Evolutionary conservation across 345 rosid species (phyloP).

Genomic region (Euphorbia peplus): DNA sequence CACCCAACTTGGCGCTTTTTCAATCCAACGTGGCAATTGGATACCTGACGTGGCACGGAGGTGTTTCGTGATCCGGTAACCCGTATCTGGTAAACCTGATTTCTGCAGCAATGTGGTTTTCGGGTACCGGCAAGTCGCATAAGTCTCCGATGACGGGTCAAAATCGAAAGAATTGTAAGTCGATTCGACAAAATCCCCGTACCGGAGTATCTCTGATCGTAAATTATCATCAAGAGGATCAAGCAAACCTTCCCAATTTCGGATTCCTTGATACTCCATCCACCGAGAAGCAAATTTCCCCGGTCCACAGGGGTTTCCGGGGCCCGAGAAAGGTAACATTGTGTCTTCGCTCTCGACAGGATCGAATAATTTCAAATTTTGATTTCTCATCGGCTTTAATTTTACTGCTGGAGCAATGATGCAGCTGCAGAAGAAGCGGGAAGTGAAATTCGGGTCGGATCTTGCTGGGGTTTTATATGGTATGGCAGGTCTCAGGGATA

Average conservation of each 20-base stretch:
- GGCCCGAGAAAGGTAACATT: background rate
- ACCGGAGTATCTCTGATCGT: slow-evolving; percentile 73
- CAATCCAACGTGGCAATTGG: slow-evolving; percentile 65
- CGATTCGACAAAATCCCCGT: slow-evolving; percentile 76
- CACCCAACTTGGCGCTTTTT: slow-evolving; percentile 64
- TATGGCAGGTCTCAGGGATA: slow-evolving; percentile 18
- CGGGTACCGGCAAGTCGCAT: slow-evolving; percentile 54
- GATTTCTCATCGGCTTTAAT: slow-evolving; percentile 3
- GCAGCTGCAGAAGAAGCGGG: slow-evolving; percentile 9
- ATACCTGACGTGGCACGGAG: slow-evolving; percentile 77
- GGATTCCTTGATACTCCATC: slow-evolving; percentile 58
- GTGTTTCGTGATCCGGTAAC: slow-evolving; percentile 60
- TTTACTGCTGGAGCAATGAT: slow-evolving; percentile 16
- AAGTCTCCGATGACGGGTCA: slow-evolving; percentile 62
- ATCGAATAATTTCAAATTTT: slow-evolving; percentile 6
- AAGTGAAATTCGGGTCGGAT: background rate
- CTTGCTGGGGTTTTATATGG: slow-evolving; percentile 21
- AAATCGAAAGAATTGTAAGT: slow-evolving; percentile 77
- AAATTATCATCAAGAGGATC: slow-evolving; percentile 85
- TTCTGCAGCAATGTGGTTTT: slow-evolving; percentile 49
- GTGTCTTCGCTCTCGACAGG: background rate
- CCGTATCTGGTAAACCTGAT: slow-evolving; percentile 57
- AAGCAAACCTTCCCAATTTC: slow-evolving; percentile 63
- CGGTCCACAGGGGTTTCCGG: slow-evolving; percentile 9
- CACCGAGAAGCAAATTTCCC: slow-evolving; percentile 36